Conservation (phyloP, 148 eudicot genomes). For the Drosera capensis region DNA sequence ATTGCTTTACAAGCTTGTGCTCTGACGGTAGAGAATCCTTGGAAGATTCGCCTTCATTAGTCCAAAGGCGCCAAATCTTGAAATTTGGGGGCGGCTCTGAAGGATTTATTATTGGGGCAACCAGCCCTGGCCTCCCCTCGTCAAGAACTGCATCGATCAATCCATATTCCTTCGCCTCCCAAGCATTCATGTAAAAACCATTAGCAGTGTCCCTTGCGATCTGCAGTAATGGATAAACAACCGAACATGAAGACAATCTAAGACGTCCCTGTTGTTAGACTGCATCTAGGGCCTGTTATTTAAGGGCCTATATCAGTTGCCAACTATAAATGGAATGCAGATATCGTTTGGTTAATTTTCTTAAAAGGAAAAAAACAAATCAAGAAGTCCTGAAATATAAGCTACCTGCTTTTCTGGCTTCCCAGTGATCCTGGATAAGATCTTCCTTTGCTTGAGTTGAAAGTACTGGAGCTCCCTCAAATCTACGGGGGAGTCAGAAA, state of each 20-base stretch:
- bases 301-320: background rate
- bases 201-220: slow-evolving; percentile 60
- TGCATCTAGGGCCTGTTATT: background rate
- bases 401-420: slow-evolving; percentile 67
- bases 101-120: slow-evolving; percentile 64
- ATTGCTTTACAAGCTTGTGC: slow-evolving; percentile 31
- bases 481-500: slow-evolving; percentile 55
- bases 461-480: slow-evolving; percentile 70
- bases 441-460: slow-evolving; percentile 65
- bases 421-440: slow-evolving; percentile 72
- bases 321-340: background rate
- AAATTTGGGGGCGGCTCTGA: slow-evolving; percentile 68
- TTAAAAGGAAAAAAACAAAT: background rate
- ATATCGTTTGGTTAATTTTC: background rate
- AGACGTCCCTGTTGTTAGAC: no score
- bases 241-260: no score
- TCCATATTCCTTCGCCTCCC: slow-evolving; percentile 94
- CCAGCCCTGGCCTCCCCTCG: slow-evolving; percentile 89
- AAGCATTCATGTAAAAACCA: slow-evolving; percentile 70
- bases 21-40: slow-evolving; percentile 69
- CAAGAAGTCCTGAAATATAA: background rate
- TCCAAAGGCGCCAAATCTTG: slow-evolving; percentile 59
- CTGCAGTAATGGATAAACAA: slow-evolving; percentile 14
- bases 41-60: slow-evolving; percentile 39
- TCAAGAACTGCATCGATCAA: slow-evolving; percentile 74